phyloP scores from a whole-genome alignment of 75 land plant species.

The Picea glauca region DNA sequence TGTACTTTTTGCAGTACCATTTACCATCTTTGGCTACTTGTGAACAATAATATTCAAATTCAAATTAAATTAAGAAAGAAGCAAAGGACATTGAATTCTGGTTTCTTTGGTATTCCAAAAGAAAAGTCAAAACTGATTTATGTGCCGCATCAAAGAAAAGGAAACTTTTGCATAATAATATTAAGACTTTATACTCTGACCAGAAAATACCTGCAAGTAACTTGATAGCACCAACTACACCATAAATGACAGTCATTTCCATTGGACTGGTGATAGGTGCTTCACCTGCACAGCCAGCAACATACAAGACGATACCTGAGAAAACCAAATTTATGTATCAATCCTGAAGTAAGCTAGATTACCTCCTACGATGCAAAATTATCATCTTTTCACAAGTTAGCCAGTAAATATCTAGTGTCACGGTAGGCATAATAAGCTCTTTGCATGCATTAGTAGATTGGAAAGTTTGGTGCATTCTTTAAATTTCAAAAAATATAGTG shows the following conservation, averaged over 20 bases:
- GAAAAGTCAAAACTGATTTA: not conserved
- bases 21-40: too few species aligned
- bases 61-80: not conserved
- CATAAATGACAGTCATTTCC: constrained; percentile 49
- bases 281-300: constrained; percentile 29
- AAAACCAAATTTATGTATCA: constrained; percentile 3
- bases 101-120: not conserved
- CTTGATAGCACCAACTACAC: constrained; percentile 66
- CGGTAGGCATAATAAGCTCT: too few species aligned
- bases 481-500: too few species aligned
- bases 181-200: not conserved
- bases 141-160: not conserved
- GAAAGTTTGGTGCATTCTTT: too few species aligned
- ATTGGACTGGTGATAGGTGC: constrained; percentile 19
- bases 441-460: too few species aligned
- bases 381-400: not conserved
- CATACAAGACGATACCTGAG: not conserved
- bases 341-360: not conserved
- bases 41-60: too few species aligned
- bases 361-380: not conserved
- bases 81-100: not conserved
- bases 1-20: too few species aligned
- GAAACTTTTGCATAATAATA: not conserved
- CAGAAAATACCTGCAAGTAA: constrained; percentile 57
- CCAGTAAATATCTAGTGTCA: not conserved